Percentiles rank a stretch among this genome's conserved stretches.
These are phyloP conservation scores for Arthroderma sp. DNA, from an alignment of 2,329 filamentous ascomycete species.

Conservation along the genomic window DNA sequence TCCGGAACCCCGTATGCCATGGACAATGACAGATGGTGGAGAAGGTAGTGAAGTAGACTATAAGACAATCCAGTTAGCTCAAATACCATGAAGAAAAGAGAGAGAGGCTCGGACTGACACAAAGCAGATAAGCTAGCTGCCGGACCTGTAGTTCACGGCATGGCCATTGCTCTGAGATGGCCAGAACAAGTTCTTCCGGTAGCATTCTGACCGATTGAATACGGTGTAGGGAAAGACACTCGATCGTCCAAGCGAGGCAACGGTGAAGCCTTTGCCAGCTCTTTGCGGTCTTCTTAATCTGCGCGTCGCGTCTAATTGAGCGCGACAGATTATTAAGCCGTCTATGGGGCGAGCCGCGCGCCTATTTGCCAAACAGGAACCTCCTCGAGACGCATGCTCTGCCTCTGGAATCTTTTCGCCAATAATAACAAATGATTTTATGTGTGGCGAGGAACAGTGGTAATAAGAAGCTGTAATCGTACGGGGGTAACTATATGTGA, in stretches of 20 bases:
- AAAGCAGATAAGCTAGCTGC: conserved; percentile 29
- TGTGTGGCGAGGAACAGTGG: neutral
- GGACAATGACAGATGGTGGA: conserved; percentile 60
- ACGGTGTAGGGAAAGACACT: no score
- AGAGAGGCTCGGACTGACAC: conserved; percentile 19
- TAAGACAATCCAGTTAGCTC: neutral
- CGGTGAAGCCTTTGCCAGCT: no score
- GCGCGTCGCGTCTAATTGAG: no score
- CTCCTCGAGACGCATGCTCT: no score
- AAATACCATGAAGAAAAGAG: neutral
- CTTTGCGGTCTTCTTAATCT: no score
- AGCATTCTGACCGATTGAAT: conserved; percentile 12
- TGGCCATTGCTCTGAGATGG: conserved; percentile 29
- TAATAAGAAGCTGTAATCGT: no score
- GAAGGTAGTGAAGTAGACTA: conserved; percentile 41
- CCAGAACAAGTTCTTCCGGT: conserved; percentile 20
- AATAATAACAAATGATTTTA: neutral
- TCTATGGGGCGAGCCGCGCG: no score
- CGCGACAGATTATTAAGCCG: no score
- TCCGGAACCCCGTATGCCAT: conserved; percentile 77
- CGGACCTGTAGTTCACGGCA: conserved; percentile 30
- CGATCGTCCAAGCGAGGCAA: no score
- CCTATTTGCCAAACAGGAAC: no score
- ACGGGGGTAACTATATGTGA: no score
- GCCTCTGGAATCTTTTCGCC: no score